Evolutionary conservation across 2,329 filamentous ascomycete genomes (phyloP), one percentile per base, ranked within the genome.

Genomic region (Helicocarpus griseus): DNA sequence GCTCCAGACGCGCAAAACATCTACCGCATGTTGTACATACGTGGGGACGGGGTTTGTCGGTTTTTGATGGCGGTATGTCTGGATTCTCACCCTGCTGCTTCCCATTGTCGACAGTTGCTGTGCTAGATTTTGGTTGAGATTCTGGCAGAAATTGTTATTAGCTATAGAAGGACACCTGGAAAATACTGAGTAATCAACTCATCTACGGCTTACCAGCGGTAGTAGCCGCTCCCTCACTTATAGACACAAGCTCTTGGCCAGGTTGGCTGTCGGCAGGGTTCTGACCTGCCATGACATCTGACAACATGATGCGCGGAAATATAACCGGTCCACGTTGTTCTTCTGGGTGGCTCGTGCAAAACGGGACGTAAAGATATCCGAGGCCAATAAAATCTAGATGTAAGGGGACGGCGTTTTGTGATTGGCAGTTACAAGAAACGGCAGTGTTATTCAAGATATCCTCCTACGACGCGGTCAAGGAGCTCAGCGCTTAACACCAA

Each of bases 21-120:
- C 93, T 84, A 63, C 84, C 81, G 69, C 93, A 98, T 45, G 90
- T 97, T 38, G 77, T 82, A 74, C 93, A 98, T 54, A 95, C 84
- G 71, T 98, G 93, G 58, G 93, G 93, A 57, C 91, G 82, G 52
- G 93, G 93, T 75, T 97, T 98, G 72, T 98, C 93, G 57, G 89
- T 95, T 75, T 97, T 98, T 47, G 91, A 86, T 17, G 56, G 52
- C 24, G 54, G 56, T 26, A 54, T 43, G 39, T 58, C 53, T 5
- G 54, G 24, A 47, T 52, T 56, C 35, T 52, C 38, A 2, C 33
- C 39, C 26, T 53, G 55, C 8, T 53, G 52, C 13, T 50, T 36
- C 31, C 44, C 41, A 28, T 38, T 48, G 14, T 52, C 48, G 11
- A 29, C 40, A 40, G 36, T 22, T n/a, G 35, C 33, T n/a, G 35